These are phyloP conservation scores for Fonsecaea pedrosoi DNA, from an alignment of 2,329 filamentous ascomycete genomes.

Conservation along the genomic window DNA sequence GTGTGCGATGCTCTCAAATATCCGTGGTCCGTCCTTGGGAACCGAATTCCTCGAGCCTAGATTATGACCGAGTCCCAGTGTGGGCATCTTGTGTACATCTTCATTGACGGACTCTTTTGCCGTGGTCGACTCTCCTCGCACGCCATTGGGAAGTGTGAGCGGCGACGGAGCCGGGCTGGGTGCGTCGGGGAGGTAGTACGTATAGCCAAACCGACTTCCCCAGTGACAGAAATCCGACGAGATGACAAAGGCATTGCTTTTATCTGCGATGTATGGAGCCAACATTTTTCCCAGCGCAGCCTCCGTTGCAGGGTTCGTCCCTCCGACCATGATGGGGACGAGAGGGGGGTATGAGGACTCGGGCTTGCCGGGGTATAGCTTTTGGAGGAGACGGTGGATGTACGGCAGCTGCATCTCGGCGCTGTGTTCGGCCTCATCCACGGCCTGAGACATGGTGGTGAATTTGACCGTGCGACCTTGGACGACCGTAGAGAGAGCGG, in stretches of 20 bases:
- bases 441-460: constrained; percentile 64
- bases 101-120: constrained; percentile 39
- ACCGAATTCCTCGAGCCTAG: constrained; percentile 31
- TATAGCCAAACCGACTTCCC: constrained; percentile 84
- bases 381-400: constrained; percentile 77
- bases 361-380: constrained; percentile 57
- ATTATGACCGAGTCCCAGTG: constrained; percentile 35
- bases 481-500: constrained; percentile 42
- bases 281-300: constrained; percentile 72
- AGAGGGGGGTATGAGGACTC: constrained; percentile 71
- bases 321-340: constrained; percentile 85
- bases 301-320: constrained; percentile 71
- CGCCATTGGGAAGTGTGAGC: constrained; percentile 47
- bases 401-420: constrained; percentile 97
- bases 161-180: constrained; percentile 52
- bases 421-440: constrained; percentile 86
- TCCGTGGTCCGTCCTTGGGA: constrained; percentile 53
- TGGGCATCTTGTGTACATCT: constrained; percentile 40
- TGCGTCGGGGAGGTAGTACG: constrained; percentile 70
- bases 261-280: constrained; percentile 76
- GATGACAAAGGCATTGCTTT: constrained; percentile 78
- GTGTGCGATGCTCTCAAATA: constrained; percentile 82
- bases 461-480: constrained; percentile 44
- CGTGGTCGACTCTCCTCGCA: constrained; percentile 36
- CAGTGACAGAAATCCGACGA: constrained; percentile 98